phyloP scores from a whole-genome alignment of 75 land plant genomes.

The Chamaecyparis obtusa region DNA sequence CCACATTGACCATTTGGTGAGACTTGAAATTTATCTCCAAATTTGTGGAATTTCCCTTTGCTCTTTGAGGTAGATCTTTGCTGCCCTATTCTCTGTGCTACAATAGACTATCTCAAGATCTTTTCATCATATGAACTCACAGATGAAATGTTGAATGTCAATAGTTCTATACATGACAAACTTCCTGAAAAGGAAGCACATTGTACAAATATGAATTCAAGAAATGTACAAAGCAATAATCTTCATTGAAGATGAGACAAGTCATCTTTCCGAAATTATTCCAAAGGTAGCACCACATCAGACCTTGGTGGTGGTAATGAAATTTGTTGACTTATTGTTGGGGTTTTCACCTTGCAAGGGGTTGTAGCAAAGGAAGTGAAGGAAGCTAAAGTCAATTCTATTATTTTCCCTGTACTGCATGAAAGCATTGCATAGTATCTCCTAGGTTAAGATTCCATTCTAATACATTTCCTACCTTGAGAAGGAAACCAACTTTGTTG shows the following conservation, averaged over 20 bases:
- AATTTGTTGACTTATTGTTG: background rate
- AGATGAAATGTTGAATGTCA: conserved; percentile 12
- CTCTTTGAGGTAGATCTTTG: background rate
- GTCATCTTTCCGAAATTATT: no score
- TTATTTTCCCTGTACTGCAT: no score
- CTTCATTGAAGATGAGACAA: background rate
- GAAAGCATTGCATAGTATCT: background rate
- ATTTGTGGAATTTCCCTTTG: background rate
- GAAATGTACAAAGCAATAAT: background rate
- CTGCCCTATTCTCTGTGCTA: background rate
- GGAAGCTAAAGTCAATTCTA: background rate
- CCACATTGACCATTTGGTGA: background rate
- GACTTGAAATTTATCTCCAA: background rate
- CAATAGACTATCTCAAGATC: background rate
- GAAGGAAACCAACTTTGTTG: background rate
- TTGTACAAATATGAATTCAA: background rate
- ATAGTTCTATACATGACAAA: background rate
- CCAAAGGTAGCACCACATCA: background rate
- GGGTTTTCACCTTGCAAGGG: background rate
- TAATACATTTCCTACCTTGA: background rate
- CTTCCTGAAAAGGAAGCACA: background rate
- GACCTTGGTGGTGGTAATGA: background rate
- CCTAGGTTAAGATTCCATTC: background rate
- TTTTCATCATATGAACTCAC: conserved; percentile 1
- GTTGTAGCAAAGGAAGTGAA: background rate